phyloP scores from a whole-genome alignment of 2,329 filamentous ascomycete species.

The Thermoascus crustaceus region DNA sequence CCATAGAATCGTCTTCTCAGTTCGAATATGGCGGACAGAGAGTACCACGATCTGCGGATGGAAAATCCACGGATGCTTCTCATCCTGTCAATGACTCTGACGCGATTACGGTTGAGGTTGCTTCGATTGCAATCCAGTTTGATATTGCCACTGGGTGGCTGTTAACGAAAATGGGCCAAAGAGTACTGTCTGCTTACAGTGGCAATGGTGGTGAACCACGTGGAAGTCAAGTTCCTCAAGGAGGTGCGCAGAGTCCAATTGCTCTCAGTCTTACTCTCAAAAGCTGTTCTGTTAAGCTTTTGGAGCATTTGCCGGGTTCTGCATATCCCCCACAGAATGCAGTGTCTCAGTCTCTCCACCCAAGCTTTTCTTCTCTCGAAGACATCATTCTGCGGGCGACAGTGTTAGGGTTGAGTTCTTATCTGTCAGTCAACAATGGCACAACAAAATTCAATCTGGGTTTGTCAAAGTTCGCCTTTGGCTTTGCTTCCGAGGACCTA shows the following conservation, averaged over 20 bases:
- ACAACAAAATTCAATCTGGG: conserved; percentile 21
- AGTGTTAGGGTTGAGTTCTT: conserved; percentile 18
- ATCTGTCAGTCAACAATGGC: conserved; percentile 14
- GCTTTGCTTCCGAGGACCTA: conserved; percentile 42
- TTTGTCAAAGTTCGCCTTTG: conserved; percentile 38
- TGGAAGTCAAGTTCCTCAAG: conserved; percentile 5
- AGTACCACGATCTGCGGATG: conserved; percentile 1
- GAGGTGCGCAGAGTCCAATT: conserved; percentile 7
- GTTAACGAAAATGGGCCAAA: conserved; percentile 29
- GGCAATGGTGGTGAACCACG: conserved; percentile 7
- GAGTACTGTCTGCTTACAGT: conserved; percentile 15
- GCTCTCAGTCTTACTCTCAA: conserved; percentile 20
- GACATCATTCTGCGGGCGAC: conserved; percentile 26
- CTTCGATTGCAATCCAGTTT: conserved; percentile 23
- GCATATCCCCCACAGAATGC: conserved; percentile 15
- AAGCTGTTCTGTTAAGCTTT: conserved; percentile 27
- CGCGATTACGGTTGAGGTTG: conserved; percentile 25
- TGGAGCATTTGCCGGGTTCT: conserved; percentile 28
- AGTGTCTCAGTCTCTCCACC: conserved; percentile 9
- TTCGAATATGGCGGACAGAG: conserved; percentile 8
- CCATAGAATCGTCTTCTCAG: conserved; percentile 11
- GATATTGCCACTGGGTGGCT: conserved; percentile 37
- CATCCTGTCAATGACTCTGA: conserved; percentile 5
- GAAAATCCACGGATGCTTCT: conserved; percentile 4
- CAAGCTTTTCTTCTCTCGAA: conserved; percentile 18